A percentile compares a stretch with the other conserved stretches of the same genome.
Evolutionary conservation across 2,329 filamentous ascomycete genomes (phyloP).

Genomic region (Epichloe uncinata): DNA sequence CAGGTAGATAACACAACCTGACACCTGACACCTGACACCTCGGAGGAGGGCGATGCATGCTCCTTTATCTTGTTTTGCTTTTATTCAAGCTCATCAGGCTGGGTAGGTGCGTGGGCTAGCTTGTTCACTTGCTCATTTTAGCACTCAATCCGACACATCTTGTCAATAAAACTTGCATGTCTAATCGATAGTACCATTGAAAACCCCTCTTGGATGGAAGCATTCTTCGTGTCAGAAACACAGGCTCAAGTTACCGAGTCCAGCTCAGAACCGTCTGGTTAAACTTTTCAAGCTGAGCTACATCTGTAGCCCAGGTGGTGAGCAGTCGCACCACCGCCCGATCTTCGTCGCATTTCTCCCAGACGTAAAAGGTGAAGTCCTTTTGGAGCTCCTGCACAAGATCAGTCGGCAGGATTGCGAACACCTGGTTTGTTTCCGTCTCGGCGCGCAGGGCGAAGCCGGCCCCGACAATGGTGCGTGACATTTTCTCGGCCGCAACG

Average conservation of each 20-base stretch:
- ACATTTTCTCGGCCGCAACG: slow-evolving; percentile 28
- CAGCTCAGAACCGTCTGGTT: slow-evolving; percentile 15
- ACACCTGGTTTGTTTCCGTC: slow-evolving; percentile 39
- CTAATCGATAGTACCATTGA: no score
- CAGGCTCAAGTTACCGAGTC: slow-evolving; percentile 5
- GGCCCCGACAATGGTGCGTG: slow-evolving; percentile 25
- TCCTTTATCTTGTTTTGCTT: no score
- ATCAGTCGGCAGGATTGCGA: slow-evolving; percentile 27
- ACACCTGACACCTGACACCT: no score
- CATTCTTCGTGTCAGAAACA: no score
- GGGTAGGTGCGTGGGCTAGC: no score
- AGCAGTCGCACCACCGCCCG: slow-evolving; percentile 30
- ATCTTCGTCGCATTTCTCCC: slow-evolving; percentile 29
- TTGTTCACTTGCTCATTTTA: no score
- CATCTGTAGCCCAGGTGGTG: slow-evolving; percentile 37
- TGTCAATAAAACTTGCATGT: no score
- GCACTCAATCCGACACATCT: no score
- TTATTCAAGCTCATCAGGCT: no score
- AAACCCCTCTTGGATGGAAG: no score
- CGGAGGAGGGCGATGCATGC: no score
- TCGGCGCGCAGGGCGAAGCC: slow-evolving; percentile 29
- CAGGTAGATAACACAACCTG: no score
- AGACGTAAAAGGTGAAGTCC: slow-evolving; percentile 32
- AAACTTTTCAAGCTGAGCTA: slow-evolving; percentile 26
- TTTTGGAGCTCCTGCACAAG: slow-evolving; percentile 27